phyloP scores from a whole-genome alignment of 2,329 filamentous ascomycete species.

The Atkinsonella hypoxylon region DNA sequence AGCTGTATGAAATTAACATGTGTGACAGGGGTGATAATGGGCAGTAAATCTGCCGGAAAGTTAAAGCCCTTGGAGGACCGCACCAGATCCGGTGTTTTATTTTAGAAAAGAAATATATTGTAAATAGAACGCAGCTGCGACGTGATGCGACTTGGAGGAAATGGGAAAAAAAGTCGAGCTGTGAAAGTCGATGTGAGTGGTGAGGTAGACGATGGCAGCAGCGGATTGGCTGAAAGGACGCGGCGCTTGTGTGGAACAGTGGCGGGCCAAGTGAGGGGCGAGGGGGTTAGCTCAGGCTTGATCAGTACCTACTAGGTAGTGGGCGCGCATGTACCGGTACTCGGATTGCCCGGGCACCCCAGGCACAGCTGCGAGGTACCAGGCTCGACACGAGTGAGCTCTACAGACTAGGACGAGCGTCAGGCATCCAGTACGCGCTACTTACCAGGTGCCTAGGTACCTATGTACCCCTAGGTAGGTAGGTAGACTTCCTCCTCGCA shows the following conservation, averaged over 20 bases:
- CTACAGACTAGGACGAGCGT: no score
- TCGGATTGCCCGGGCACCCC: no score
- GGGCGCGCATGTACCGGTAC: no score
- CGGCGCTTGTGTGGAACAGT: constrained; percentile 26
- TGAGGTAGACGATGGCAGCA: constrained; percentile 11
- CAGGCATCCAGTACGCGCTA: no score
- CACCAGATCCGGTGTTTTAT: background rate
- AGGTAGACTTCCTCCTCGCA: no score
- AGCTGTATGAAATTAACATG: constrained; percentile 45
- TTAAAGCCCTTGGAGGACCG: background rate
- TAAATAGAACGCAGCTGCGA: background rate
- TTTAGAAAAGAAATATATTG: background rate
- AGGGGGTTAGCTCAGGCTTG: constrained; percentile 1
- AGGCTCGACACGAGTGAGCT: no score
- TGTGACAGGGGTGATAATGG: constrained; percentile 25
- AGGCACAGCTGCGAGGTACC: no score
- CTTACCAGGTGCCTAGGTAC: no score
- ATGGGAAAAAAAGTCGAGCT: constrained; percentile 1
- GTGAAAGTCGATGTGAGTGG: constrained; percentile 1
- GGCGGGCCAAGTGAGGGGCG: constrained; percentile 6
- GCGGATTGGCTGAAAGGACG: constrained; percentile 21
- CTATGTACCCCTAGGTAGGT: no score
- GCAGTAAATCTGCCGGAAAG: constrained; percentile 4
- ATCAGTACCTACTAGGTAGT: no score
- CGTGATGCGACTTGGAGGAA: background rate